phyloP scores from a whole-genome alignment of 768 basidiomycete genomes.

The Favolaschia claudopus region DNA sequence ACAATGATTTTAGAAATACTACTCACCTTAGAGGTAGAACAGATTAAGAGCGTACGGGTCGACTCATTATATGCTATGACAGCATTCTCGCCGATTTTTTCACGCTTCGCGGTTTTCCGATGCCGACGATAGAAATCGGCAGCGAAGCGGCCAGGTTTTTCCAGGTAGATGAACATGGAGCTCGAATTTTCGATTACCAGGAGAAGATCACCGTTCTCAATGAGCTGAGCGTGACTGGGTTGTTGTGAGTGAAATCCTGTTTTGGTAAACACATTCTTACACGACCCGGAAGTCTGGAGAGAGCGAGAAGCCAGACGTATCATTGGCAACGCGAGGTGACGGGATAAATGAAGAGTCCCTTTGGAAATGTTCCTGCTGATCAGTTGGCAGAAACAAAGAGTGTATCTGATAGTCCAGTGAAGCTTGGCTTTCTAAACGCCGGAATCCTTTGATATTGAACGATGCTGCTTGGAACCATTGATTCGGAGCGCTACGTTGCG shows the following conservation, averaged over 20 bases:
- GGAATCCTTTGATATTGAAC: background rate
- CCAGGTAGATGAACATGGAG: slow-evolving; percentile 47
- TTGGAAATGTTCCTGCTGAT: slow-evolving; percentile 44
- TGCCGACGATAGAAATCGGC: slow-evolving; percentile 33
- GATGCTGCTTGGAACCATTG: background rate
- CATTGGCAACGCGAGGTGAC: slow-evolving; percentile 30
- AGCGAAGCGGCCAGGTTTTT: slow-evolving; percentile 37
- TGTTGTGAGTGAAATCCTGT: background rate
- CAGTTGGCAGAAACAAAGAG: slow-evolving; percentile 39
- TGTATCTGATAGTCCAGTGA: slow-evolving; percentile 38
- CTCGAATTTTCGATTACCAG: slow-evolving; percentile 45
- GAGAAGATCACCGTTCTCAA: slow-evolving; percentile 47
- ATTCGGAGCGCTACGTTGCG: background rate
- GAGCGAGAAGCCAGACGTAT: slow-evolving; percentile 32
- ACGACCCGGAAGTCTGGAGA: slow-evolving; percentile 32
- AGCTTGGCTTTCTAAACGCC: slow-evolving; percentile 1
- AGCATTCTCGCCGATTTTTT: slow-evolving; percentile 52
- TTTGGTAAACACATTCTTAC: slow-evolving; percentile 33
- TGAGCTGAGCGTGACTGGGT: slow-evolving; percentile 43
- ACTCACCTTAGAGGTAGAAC: slow-evolving; percentile 48
- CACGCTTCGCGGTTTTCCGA: slow-evolving; percentile 44
- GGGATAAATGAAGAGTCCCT: slow-evolving; percentile 41
- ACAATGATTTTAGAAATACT: background rate
- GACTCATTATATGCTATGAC: slow-evolving; percentile 59
- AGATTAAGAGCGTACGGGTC: slow-evolving; percentile 54